These are phyloP conservation scores for Suillus luteus DNA, from an alignment of 768 basidiomycete species.

Conservation along the genomic window DNA sequence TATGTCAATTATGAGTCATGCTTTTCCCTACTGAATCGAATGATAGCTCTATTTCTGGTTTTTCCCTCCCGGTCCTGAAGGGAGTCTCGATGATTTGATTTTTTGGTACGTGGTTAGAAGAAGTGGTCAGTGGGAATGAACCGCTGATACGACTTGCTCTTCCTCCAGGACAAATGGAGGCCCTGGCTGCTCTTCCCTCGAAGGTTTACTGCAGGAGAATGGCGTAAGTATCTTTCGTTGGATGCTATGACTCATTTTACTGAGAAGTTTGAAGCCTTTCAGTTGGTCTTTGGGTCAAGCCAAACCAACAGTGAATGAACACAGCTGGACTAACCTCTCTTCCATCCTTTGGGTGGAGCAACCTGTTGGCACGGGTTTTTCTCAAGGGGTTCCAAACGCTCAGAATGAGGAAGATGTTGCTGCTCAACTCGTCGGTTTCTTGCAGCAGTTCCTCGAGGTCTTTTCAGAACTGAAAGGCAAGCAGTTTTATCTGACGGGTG, in stretches of 20 bases:
- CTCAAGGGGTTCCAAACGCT: slow-evolving; percentile 67
- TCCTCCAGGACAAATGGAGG: slow-evolving; percentile 72
- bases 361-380: slow-evolving; percentile 79
- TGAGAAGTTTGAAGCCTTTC: slow-evolving; percentile 51
- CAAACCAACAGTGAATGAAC: slow-evolving; percentile 60
- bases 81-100: slow-evolving; percentile 70
- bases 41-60: slow-evolving; percentile 80
- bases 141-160: not conserved
- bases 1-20: slow-evolving; percentile 20
- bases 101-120: slow-evolving; percentile 53
- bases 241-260: slow-evolving; percentile 24
- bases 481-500: slow-evolving; percentile 69
- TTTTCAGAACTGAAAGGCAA: slow-evolving; percentile 74
- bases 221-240: slow-evolving; percentile 47
- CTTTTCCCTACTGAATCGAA: not conserved
- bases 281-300: slow-evolving; percentile 67
- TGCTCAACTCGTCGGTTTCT: slow-evolving; percentile 54
- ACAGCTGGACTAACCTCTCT: slow-evolving; percentile 80
- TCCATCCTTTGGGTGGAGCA: slow-evolving; percentile 78
- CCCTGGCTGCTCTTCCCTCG: slow-evolving; percentile 74
- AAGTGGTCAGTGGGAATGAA: not conserved
- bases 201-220: slow-evolving; percentile 74
- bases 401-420: slow-evolving; percentile 60
- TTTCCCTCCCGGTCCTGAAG: slow-evolving; percentile 76
- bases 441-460: slow-evolving; percentile 75